These are phyloP conservation scores for Fusarium tricinctum DNA, from an alignment of 2,329 filamentous ascomycete genomes.

Conservation along the genomic window DNA sequence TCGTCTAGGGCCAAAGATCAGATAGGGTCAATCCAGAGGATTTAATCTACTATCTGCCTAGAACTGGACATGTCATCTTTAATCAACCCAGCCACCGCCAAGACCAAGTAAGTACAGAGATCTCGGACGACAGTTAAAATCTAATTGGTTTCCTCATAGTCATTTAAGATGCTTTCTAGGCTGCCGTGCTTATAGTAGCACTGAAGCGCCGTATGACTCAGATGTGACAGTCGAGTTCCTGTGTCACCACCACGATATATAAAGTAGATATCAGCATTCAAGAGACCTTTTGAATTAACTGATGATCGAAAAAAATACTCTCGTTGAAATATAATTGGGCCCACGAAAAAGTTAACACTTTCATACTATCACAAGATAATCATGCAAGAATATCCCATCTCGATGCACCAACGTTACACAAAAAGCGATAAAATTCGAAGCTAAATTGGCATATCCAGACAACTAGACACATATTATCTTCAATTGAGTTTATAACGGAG, in stretches of 20 bases:
- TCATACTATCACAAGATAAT: not conserved
- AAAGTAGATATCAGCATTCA: not conserved
- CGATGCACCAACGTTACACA: not conserved
- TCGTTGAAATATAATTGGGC: not conserved
- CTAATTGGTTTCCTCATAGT: not conserved
- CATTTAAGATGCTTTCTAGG: conserved; percentile 9
- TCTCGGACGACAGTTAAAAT: not conserved
- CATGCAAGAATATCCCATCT: not conserved
- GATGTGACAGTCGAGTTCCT: not conserved
- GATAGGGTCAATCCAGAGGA: not conserved
- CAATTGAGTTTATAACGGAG: not conserved
- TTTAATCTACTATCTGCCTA: not conserved
- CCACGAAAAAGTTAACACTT: not conserved
- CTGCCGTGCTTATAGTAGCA: conserved; percentile 15
- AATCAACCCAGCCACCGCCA: conserved; percentile 3
- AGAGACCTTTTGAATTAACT: not conserved
- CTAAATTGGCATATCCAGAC: not conserved
- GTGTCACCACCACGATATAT: not conserved
- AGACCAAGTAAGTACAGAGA: not conserved
- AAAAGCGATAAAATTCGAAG: not conserved
- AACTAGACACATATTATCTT: not conserved
- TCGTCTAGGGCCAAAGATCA: too few species aligned
- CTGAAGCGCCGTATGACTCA: conserved; percentile 25
- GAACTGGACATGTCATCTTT: not conserved
- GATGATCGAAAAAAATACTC: too few species aligned